phyloP scores from a whole-genome alignment of 257 asterid genomes.

The Scutellaria baicalensis region DNA sequence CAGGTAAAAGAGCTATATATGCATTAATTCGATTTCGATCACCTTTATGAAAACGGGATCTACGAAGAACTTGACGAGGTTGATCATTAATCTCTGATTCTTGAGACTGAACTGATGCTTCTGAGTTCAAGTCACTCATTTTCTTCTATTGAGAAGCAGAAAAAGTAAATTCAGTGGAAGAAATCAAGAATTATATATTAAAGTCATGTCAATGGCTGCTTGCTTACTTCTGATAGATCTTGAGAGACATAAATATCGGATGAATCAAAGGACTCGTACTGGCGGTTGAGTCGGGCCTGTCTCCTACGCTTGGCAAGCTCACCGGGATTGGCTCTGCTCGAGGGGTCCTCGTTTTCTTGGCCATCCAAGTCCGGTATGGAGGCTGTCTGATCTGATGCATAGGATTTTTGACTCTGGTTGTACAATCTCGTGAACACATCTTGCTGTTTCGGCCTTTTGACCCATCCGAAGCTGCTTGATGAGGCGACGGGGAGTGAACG shows the following conservation, averaged over 20 bases:
- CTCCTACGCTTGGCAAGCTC: constrained; percentile 24
- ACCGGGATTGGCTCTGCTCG: constrained; percentile 7
- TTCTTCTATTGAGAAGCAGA: constrained; percentile 21
- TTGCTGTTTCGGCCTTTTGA: constrained; percentile 40
- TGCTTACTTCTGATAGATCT: constrained; percentile 38
- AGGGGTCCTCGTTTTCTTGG: constrained; percentile 26
- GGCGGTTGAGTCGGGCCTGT: constrained; percentile 17
- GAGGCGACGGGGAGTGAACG: constrained; percentile 52
- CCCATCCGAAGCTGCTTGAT: constrained; percentile 49
- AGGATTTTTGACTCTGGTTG: constrained; percentile 23
- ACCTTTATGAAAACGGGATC: constrained; percentile 76
- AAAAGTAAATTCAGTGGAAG: no score
- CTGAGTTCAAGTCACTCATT: constrained; percentile 34
- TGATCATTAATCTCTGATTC: constrained; percentile 30
- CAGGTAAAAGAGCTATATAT: no score
- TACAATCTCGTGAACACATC: constrained; percentile 38
- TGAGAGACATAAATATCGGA: constrained; percentile 30
- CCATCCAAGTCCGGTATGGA: constrained; percentile 23
- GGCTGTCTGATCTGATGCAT: constrained; percentile 19
- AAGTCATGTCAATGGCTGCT: background rate
- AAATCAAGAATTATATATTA: background rate
- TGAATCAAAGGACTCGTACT: constrained; percentile 48
- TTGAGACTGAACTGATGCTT: constrained; percentile 35
- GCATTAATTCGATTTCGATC: background rate
- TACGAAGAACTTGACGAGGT: constrained; percentile 29